These are phyloP conservation scores for Vitis cinerea DNA, from an alignment of 164 flowering plant species.

Conservation along the genomic window DNA sequence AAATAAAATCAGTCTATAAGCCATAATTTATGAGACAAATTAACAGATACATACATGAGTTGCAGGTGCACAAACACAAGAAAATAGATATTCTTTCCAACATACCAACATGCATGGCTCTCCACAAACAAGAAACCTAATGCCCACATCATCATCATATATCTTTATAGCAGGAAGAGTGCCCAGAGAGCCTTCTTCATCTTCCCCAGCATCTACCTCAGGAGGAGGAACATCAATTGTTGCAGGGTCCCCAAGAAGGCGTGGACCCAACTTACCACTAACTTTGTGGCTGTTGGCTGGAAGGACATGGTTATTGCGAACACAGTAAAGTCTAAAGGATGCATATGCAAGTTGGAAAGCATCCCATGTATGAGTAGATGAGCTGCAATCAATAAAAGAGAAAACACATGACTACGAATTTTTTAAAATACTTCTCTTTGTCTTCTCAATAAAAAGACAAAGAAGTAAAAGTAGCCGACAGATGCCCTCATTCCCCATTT, in stretches of 20 bases:
- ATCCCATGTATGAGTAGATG: conserved; percentile 91
- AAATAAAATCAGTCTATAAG: background rate
- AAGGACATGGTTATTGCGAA: conserved; percentile 44
- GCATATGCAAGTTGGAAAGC: conserved; percentile 93
- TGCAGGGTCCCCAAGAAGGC: conserved; percentile 82
- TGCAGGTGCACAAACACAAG: background rate
- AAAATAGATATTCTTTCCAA: background rate
- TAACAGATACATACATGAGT: too few relatives aligned
- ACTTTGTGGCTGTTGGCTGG: conserved; percentile 35
- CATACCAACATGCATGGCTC: conserved; percentile 63
- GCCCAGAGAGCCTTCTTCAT: conserved; percentile 54
- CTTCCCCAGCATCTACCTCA: conserved; percentile 59
- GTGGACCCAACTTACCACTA: conserved; percentile 56
- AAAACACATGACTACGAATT: background rate
- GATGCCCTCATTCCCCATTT: too few relatives aligned
- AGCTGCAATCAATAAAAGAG: conserved; percentile 44
- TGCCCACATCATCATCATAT: conserved; percentile 79
- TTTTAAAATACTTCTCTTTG: background rate
- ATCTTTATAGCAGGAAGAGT: conserved; percentile 75
- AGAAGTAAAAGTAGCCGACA: too few relatives aligned
- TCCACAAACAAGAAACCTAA: conserved; percentile 94
- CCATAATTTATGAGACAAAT: background rate
- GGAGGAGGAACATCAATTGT: conserved; percentile 52
- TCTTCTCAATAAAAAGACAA: background rate
- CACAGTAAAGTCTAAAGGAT: conserved; percentile 78